Conservation (phyloP, 306 rosid genomes). For the Prinsepia uniflora region DNA sequence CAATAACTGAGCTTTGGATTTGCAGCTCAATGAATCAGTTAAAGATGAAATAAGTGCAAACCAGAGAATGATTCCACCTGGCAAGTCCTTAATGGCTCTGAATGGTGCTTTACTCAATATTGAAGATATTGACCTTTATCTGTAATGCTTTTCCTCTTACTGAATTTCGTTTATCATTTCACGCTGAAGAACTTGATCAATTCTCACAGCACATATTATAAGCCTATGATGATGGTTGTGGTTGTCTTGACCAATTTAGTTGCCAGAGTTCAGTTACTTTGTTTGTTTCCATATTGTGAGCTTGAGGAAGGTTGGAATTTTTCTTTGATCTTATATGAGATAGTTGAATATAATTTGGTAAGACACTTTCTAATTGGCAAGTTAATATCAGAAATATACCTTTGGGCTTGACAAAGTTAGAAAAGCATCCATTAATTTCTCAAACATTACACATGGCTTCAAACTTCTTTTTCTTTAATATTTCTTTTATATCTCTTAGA, state of each 20-base stretch:
- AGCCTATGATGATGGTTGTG: slow-evolving; percentile 16
- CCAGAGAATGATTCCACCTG: slow-evolving; percentile 98
- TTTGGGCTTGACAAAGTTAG: not conserved
- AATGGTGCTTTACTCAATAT: slow-evolving; percentile 96
- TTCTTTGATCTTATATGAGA: not conserved
- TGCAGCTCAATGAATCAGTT: slow-evolving; percentile 85
- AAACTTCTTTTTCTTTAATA: not conserved
- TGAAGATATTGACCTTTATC: slow-evolving; percentile 90
- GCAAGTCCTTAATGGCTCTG: slow-evolving; percentile 97
- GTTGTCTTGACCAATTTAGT: slow-evolving; percentile 10
- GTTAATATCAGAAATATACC: not conserved
- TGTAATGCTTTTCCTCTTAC: slow-evolving; percentile 62
- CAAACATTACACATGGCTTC: not conserved
- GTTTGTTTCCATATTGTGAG: not conserved
- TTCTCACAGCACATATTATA: slow-evolving; percentile 9
- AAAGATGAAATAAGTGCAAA: slow-evolving; percentile 86
- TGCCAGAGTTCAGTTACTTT: not conserved
- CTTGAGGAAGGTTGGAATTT: not conserved
- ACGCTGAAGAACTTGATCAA: slow-evolving; percentile 10
- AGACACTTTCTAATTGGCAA: not conserved
- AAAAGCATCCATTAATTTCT: not conserved
- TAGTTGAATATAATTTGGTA: not conserved
- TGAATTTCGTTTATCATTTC: slow-evolving; percentile 32
- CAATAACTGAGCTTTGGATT: slow-evolving; percentile 21
- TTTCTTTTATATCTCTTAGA: not conserved